These are phyloP conservation scores for Botrytis pseudocinerea DNA, from an alignment of 2,329 filamentous ascomycete genomes.

Conservation along the genomic window DNA sequence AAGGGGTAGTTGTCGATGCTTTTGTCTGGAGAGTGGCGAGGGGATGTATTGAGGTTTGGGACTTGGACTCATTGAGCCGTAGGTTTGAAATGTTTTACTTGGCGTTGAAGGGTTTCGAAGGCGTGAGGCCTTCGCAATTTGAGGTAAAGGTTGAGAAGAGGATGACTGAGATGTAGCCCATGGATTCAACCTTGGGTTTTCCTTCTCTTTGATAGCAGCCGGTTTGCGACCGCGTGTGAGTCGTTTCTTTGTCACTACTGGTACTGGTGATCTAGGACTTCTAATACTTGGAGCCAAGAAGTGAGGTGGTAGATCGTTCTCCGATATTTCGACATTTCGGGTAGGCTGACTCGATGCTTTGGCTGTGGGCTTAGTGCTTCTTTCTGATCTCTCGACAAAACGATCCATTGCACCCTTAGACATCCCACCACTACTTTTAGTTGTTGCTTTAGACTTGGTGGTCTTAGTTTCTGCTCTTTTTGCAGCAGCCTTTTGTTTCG, in stretches of 20 bases:
- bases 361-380: slow-evolving; percentile 15
- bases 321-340: neutral
- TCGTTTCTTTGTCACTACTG: neutral
- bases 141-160: slow-evolving; percentile 11
- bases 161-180: slow-evolving; percentile 18
- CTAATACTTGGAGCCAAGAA: slow-evolving; percentile 12
- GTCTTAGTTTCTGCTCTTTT: slow-evolving; percentile 32
- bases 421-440: slow-evolving; percentile 36
- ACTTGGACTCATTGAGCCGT: slow-evolving; percentile 5
- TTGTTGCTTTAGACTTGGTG: slow-evolving; percentile 5
- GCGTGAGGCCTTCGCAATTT: slow-evolving; percentile 13
- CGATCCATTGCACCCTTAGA: slow-evolving; percentile 41
- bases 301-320: slow-evolving; percentile 30
- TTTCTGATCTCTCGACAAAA: slow-evolving; percentile 40
- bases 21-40: slow-evolving; percentile 2
- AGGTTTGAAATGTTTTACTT: slow-evolving; percentile 4
- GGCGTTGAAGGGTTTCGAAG: neutral
- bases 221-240: slow-evolving; percentile 5
- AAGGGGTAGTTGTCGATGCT: neutral
- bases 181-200: slow-evolving; percentile 18
- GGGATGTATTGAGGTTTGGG: slow-evolving; percentile 2
- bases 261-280: slow-evolving; percentile 2
- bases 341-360: slow-evolving; percentile 20
- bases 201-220: slow-evolving; percentile 4
- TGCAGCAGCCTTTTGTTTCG: slow-evolving; percentile 31